Evolutionary conservation across 306 rosid genomes (phyloP), one percentile per base, ranked within the genome.

Genomic region (Biancaea sappan): DNA sequence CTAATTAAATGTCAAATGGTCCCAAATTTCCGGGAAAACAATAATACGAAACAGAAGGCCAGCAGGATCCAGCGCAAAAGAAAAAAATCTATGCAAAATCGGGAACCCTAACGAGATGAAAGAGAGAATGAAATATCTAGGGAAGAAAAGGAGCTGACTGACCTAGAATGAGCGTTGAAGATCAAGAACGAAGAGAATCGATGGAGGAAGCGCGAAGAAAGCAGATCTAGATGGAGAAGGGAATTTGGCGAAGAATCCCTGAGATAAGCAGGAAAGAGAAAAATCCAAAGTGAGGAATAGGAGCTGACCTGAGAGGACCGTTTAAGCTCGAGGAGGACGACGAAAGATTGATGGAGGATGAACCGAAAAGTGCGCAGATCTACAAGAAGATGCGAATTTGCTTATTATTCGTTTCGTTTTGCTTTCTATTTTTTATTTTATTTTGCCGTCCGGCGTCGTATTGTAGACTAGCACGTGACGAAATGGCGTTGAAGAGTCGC

Each of bases 191-290:
- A 64, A 56, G 79, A 72, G 21, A 75, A 66, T 46, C 52, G 86
- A 77, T n/a, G 84, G 56, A 52, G 77, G 81, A 83, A 67, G 65
- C 84, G 81, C 66, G 72, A 82, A 72, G 72, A 43, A 50, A 69
- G 82, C 85, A 83, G 97, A 91, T 91, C 94, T 82, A 74, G 78
- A 34, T 57, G 83, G 81, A 6, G 24, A 32, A 1, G 24, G 24
- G 43, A 32, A 59, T 59, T 10, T 16, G 66, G 24, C 8, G 24
- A 59, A 59, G n/a, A n/a, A n/a, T n/a, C 43, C 43, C 43, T 59
- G 8, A 8, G 5, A 26, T 0, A 28, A 57, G 38, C 21, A 57
- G 66, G 9, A 29, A 60, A 60, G 3, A 26, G 10, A 34, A 26
- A 18, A 34, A 34, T 28, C 19, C 62, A 26, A 32, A 28, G n/a